Evolutionary conservation across 495 filamentous ascomycete genomes (phyloP).

Genomic region (Echria macrotheca): DNA sequence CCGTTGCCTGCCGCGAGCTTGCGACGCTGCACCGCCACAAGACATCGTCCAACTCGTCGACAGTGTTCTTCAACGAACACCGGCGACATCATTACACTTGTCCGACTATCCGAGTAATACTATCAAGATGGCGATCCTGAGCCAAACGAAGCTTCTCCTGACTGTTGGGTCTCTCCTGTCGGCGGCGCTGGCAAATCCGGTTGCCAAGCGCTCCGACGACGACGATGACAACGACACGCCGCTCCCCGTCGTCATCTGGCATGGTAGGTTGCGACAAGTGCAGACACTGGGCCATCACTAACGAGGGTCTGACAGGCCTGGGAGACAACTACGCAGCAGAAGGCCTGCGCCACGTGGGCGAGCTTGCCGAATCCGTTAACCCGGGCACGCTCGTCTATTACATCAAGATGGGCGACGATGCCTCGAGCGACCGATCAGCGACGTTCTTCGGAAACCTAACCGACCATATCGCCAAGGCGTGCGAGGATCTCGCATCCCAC

Average conservation of each 20-base stretch:
- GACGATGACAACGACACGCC: conserved; percentile 51
- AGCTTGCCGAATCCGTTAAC: conserved; percentile 63
- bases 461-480: conserved; percentile 70
- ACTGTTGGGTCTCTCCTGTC: conserved; percentile 26
- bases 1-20: conserved; percentile 5
- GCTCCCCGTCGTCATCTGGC: conserved; percentile 89
- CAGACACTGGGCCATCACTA: too few relatives aligned
- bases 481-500: conserved; percentile 68
- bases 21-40: background rate
- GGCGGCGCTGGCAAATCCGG: conserved; percentile 21
- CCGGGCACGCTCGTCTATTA: conserved; percentile 81
- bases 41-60: background rate
- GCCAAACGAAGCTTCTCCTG: conserved; percentile 16
- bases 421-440: conserved; percentile 62
- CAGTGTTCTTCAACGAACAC: too few relatives aligned
- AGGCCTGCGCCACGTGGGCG: conserved; percentile 61
- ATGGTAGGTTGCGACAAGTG: conserved; percentile 66
- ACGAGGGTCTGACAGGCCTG: conserved; percentile 24
- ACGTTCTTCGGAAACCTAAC: conserved; percentile 92
- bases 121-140: conserved; percentile 19
- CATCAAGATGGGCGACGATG: conserved; percentile 66
- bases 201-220: conserved; percentile 10
- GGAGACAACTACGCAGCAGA: conserved; percentile 69
- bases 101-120: background rate
- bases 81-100: background rate